phyloP scores from a whole-genome alignment of 192 early-diverging fungal species.

The Entomortierella beljakovae region DNA sequence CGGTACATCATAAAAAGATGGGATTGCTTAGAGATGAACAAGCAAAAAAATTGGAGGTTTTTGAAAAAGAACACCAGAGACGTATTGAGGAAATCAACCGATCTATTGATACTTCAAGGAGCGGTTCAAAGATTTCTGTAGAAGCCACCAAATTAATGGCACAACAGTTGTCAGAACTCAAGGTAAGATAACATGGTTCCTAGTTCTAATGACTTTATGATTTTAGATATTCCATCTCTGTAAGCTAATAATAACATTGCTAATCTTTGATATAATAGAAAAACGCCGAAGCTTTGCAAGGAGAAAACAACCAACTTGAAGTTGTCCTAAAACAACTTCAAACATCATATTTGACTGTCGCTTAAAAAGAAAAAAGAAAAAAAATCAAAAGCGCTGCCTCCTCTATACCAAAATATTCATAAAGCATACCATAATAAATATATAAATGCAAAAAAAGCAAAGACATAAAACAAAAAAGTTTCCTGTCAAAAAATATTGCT shows the following conservation, averaged over 20 bases:
- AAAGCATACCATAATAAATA: too few relatives aligned
- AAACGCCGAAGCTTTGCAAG: slow-evolving; percentile 8
- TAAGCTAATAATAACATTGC: not conserved
- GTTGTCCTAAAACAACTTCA: slow-evolving; percentile 13
- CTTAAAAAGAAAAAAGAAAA: too few relatives aligned
- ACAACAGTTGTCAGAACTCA: slow-evolving; percentile 52
- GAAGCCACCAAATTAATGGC: not conserved
- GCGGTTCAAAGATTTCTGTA: not conserved
- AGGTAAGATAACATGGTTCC: slow-evolving; percentile 30
- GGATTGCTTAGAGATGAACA: slow-evolving; percentile 4
- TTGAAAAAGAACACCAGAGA: not conserved
- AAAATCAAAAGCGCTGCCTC: too few relatives aligned
- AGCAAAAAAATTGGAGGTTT: not conserved
- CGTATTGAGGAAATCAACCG: slow-evolving; percentile 3
- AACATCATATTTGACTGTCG: too few relatives aligned
- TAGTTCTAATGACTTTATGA: not conserved
- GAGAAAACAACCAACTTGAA: slow-evolving; percentile 25
- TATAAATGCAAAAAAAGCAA: too few relatives aligned
- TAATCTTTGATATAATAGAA: slow-evolving; percentile 5
- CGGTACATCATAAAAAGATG: slow-evolving; percentile 10
- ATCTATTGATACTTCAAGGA: not conserved
- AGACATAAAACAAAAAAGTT: too few relatives aligned
- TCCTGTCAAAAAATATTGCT: too few relatives aligned
- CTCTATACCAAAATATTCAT: too few relatives aligned
- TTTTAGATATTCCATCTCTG: not conserved